Evolutionary conservation across 2,329 filamentous ascomycete species (phyloP), one percentile per base, ranked within the genome.

Genomic region (Chrysosphaeria jannelii): DNA sequence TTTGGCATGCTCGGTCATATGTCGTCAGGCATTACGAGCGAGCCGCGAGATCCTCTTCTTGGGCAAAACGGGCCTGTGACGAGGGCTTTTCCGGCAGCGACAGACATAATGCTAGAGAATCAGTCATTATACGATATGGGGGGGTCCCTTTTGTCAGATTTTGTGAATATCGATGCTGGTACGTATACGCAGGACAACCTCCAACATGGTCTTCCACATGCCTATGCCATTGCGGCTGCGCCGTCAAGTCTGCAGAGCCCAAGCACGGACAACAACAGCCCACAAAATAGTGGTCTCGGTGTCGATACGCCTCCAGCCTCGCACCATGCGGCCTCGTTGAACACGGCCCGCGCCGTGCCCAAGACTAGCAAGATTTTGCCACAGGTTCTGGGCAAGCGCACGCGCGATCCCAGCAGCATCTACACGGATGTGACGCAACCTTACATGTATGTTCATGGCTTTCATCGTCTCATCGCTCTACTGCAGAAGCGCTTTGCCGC

Each of bases 1-100:
- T 91, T 93, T 41, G 72, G 78, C 25, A 91, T 93, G 60, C 59
- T 97, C 0, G 78, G 76, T 14, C 81, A 93, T 41, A 89, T 97
- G 72, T 76, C 75, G 28, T 76, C 72, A n/a, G 72, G 72, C 9
- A 70, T 74, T 9, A 70, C 65, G n/a, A 74, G 85, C 34, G 72
- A 65, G 10, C 64, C 69, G 5, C 61, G 69, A 5, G 62, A 63
- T 25, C 74, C 85, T 28, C 36, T 41, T 19, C 35, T 37, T 13
- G 35, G 37, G 13, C 28, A 24, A 13, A 21, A 12, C 10, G 15
- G 38, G 13, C 34, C 38, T 8, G 39, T 40, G 7, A 45, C 46
- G 20, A 36, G 45, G 25, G 41, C 40, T 29, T 53, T 44, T 20
- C 45, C 44, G 16, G 45, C 47, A 15, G 37, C 47, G 5, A 20